Percentiles rank a stretch among this genome's conserved stretches.
Conservation (phyloP, 768 basidiomycete genomes). For the Boletus vinaceobasis region DNA sequence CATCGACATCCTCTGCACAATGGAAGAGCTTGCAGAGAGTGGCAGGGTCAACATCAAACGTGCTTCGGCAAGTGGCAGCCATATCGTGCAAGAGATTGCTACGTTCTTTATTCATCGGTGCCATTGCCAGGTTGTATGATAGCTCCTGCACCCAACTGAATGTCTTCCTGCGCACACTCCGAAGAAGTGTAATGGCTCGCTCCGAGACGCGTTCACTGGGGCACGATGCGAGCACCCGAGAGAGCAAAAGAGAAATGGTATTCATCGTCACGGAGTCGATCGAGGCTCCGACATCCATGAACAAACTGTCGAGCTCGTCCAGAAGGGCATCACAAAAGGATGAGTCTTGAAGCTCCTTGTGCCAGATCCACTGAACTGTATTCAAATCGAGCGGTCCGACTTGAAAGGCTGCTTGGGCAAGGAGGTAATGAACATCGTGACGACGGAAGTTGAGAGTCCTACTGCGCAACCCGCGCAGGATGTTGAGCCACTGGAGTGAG, state of each 20-base stretch:
- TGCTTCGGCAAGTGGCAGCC: neutral
- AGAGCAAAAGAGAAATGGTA: conserved; percentile 18
- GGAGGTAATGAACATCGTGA: too few relatives aligned
- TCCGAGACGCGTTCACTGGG: neutral
- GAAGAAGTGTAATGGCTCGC: neutral
- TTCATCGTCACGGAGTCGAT: conserved; percentile 26
- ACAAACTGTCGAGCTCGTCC: neutral
- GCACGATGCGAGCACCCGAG: neutral
- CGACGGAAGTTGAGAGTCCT: neutral
- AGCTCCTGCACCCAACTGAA: neutral
- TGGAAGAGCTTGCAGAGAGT: conserved; percentile 2
- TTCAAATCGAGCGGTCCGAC: neutral
- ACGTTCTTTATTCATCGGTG: neutral
- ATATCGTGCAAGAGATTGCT: neutral
- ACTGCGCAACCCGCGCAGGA: neutral
- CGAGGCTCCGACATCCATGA: neutral
- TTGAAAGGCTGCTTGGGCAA: too few relatives aligned
- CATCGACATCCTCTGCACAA: conserved; percentile 12
- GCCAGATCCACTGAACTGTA: neutral
- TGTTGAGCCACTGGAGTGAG: neutral
- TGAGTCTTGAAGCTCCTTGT: neutral
- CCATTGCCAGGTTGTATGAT: neutral
- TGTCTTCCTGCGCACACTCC: neutral
- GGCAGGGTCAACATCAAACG: neutral
- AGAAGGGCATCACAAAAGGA: neutral